Evolutionary conservation across 148 eudicot genomes (phyloP).

Genomic region (Chenopodium formosanum): DNA sequence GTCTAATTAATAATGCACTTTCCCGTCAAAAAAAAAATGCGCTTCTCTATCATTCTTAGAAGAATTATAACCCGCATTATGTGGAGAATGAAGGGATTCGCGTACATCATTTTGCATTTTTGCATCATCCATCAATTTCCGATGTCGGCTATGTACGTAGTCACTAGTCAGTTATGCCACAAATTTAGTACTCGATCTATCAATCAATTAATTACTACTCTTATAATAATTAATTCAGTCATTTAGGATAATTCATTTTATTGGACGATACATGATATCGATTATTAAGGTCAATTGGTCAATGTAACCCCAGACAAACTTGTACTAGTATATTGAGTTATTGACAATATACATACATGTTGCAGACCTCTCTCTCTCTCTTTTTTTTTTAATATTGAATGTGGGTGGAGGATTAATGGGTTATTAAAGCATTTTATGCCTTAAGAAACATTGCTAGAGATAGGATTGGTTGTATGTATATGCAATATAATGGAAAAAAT

Average conservation of each 20-base stretch:
- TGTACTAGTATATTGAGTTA: not conserved
- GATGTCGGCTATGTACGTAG: conserved; percentile 2
- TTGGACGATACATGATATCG: too few relatives aligned
- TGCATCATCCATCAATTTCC: conserved; percentile 11
- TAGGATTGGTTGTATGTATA: too few relatives aligned
- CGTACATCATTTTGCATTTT: not conserved
- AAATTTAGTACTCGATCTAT: not conserved
- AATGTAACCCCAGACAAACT: not conserved
- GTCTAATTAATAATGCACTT: not conserved
- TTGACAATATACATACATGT: not conserved
- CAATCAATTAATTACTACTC: not conserved
- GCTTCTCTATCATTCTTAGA: not conserved
- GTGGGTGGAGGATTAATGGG: not conserved
- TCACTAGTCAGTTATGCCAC: not conserved
- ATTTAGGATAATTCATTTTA: too few relatives aligned
- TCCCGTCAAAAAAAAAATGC: too few relatives aligned
- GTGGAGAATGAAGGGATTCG: not conserved
- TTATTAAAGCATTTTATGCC: too few relatives aligned
- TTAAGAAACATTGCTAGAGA: too few relatives aligned
- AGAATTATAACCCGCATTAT: not conserved
- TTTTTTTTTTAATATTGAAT: too few relatives aligned
- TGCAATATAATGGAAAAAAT: too few relatives aligned
- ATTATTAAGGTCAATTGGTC: too few relatives aligned
- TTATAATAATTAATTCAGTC: too few relatives aligned
- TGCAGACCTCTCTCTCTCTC: not conserved